Evolutionary conservation across 148 eudicot genomes (phyloP), one percentile per base, ranked within the genome.

Genomic region (Beta vulgaris): DNA sequence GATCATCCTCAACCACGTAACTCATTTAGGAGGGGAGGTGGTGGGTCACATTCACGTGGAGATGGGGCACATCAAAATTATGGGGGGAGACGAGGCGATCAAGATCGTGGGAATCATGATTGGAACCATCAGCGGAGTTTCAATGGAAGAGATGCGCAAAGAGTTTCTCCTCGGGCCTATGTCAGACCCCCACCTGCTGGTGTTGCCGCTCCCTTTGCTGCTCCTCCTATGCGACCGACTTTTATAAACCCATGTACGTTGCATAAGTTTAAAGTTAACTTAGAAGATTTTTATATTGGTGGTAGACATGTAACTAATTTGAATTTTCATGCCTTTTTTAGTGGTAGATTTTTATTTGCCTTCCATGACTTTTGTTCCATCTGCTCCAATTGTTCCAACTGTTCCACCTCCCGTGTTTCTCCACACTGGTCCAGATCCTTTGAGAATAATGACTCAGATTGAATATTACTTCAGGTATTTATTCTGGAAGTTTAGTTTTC

Each of bases 391-490:
- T 69, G 83, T 83, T 72, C 68, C 87, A 48, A 86, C 86, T 60
- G 71, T 86, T 59, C 78, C 91, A 6, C 2, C 85, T 77, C 14
- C 42, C 84, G 80, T 82, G 44, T 77, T 77, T 55, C 2, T 67
- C 43, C 44, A 21, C 77, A 53, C 93, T 29, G 54, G 78, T 8
- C 81, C 57, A 4, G 97, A 90, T 83, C 86, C 86, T 58, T 77
- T 91, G 82, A 87, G 78, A 74, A 87, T 93, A 73, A 68, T 88
- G 74, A 90, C 55, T 53, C 98, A 93, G 78, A 88, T 93, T 48
- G 88, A 93, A 54, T 93, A 91, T 58, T 93, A 93, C 80, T 93
- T 93, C 84, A 94, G 98, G 97, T 91, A 80, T 65, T 29, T 61
- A 46, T 54, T 73, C 18, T 18, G 60, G 37, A n/a, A 26, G 34